Conservation (phyloP, 2,329 filamentous ascomycete genomes). For the Ascochyta fabae region DNA sequence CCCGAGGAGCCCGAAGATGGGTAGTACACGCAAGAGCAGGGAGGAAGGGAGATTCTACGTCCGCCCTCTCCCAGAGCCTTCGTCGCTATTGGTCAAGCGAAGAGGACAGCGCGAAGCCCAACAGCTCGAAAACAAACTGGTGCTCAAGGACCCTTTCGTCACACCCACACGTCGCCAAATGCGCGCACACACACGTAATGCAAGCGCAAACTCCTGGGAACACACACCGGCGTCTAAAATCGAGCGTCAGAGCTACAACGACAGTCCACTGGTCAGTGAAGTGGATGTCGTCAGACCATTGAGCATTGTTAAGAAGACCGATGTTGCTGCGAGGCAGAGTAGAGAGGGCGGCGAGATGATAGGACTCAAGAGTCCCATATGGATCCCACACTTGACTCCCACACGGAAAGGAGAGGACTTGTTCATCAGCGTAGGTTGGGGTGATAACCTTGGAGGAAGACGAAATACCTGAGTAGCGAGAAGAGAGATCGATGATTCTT, state of each 20-base stretch:
- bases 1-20: slow-evolving; percentile 41
- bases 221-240: slow-evolving; percentile 25
- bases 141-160: slow-evolving; percentile 36
- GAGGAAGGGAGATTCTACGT: slow-evolving; percentile 9
- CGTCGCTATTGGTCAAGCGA: slow-evolving; percentile 48
- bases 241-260: slow-evolving; percentile 23
- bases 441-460: neutral
- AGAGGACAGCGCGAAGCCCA: slow-evolving; percentile 44
- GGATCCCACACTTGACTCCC: slow-evolving; percentile 71
- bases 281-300: slow-evolving; percentile 33
- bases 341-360: slow-evolving; percentile 25
- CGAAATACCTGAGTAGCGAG: neutral
- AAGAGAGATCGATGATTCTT: neutral
- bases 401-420: slow-evolving; percentile 70
- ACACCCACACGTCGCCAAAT: slow-evolving; percentile 32
- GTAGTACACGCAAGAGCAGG: slow-evolving; percentile 4
- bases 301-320: slow-evolving; percentile 26
- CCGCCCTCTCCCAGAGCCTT: slow-evolving; percentile 13
- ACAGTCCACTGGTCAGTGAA: slow-evolving; percentile 35
- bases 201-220: slow-evolving; percentile 23
- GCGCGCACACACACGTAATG: slow-evolving; percentile 31
- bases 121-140: slow-evolving; percentile 38
- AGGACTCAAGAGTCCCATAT: slow-evolving; percentile 56
- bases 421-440: slow-evolving; percentile 54
- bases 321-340: neutral